Evolutionary conservation across 208 protist genomes (phyloP), one percentile per base, ranked within the genome.

Genomic region (Acanthamoeba castellanii): DNA sequence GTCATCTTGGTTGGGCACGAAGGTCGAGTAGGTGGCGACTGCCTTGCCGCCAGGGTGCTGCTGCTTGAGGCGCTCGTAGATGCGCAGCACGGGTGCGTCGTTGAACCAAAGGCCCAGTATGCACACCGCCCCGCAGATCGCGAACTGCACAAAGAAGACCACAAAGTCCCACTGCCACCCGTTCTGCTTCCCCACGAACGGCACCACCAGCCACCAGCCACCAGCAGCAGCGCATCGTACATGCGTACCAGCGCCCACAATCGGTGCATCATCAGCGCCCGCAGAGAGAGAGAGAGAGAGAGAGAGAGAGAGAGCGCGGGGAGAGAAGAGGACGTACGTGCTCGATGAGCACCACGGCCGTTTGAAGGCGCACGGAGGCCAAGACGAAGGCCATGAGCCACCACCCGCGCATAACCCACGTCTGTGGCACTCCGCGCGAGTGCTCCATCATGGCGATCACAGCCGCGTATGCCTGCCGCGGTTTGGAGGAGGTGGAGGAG

Each of bases 361-460:
- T 93, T 13, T 93, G 88, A 0, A 93, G n/a, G 61, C 66, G 55
- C 0, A 93, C 55, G 13, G 45, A 0, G 88, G 2, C 88, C 2
- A 70, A 57, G 16, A 93, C 32, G 42, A 81, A 93, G 27, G 66
- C 61, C 59, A 93, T 0, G 20, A 93, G 50, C 88, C 88, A 93
- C 88, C 88, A 93, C 6, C 34, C 27, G 1, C 88, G 59, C n/a
- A 93, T 61, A 0, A 93, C 68, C 88, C 88, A 93, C 8, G n/a
- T 22, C 0, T 93, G 1, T 0, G 88, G 61, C 66, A 93, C 0
- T 0, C 61, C 88, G 11, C 88, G 88, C n/a, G 88, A 93, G 45
- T 93, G 52, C 61, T 93, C 88, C 7, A 93, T 30, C 55, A 78
- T 5, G 45, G 0, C 5, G 30, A 93, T 70, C 13, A 14, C 34